phyloP scores from a whole-genome alignment of 192 early-diverging fungal species.

The Dissophora globulifera region DNA sequence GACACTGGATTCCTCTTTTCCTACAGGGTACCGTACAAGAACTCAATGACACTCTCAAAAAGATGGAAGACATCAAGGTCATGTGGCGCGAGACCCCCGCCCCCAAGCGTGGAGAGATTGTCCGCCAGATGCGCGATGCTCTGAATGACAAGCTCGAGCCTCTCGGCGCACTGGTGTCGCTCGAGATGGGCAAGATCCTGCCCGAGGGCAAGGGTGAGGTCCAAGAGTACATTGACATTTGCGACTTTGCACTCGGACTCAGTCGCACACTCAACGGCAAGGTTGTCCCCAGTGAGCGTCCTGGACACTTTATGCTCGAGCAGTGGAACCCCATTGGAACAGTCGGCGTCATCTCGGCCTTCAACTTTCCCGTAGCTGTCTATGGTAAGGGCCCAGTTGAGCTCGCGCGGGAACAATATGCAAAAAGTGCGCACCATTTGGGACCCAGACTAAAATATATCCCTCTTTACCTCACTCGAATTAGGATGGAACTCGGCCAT shows the following conservation, averaged over 20 bases:
- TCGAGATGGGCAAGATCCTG: slow-evolving; percentile 97
- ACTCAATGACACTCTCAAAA: slow-evolving; percentile 69
- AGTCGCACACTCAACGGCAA: slow-evolving; percentile 82
- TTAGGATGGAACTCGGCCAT: slow-evolving; percentile 95
- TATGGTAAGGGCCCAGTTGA: slow-evolving; percentile 45
- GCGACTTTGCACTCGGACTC: slow-evolving; percentile 91
- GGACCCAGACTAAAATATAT: no score
- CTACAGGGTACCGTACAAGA: slow-evolving; percentile 64
- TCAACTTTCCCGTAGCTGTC: slow-evolving; percentile 86
- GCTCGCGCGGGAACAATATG: no score
- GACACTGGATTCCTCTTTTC: neutral
- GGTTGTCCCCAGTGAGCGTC: slow-evolving; percentile 88
- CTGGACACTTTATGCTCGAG: slow-evolving; percentile 96
- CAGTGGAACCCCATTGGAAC: slow-evolving; percentile 94
- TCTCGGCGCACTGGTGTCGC: slow-evolving; percentile 85
- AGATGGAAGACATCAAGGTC: slow-evolving; percentile 68
- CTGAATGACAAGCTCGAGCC: slow-evolving; percentile 78
- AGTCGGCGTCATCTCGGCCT: slow-evolving; percentile 94
- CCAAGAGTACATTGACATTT: slow-evolving; percentile 96
- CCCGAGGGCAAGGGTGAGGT: slow-evolving; percentile 95
- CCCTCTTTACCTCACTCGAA: no score
- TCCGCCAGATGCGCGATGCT: slow-evolving; percentile 89
- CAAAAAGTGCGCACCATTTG: no score
- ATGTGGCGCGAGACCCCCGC: slow-evolving; percentile 69
- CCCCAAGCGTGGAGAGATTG: slow-evolving; percentile 89